Percentiles rank a stretch among this genome's conserved stretches.
phyloP scores from a whole-genome alignment of 306 rosid genomes.

The Calophaca sinica region DNA sequence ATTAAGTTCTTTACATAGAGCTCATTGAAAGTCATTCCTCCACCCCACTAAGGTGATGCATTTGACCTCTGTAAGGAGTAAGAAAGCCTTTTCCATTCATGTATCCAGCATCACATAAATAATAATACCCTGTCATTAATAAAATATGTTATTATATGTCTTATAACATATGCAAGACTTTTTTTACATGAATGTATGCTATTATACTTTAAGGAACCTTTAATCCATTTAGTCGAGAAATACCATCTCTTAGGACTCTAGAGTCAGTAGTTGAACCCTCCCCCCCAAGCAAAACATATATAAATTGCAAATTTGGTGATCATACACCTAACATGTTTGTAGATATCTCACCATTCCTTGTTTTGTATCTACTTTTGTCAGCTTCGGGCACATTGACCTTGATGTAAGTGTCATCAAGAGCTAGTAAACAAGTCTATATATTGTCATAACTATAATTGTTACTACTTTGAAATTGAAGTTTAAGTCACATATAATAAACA shows the following conservation, averaged over 20 bases:
- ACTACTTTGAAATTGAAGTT: not conserved
- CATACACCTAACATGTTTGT: slow-evolving; percentile 2
- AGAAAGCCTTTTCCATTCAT: not conserved
- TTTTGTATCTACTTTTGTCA: not conserved
- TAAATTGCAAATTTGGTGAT: not conserved
- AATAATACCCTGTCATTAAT: too few relatives aligned
- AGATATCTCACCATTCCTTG: slow-evolving; percentile 9
- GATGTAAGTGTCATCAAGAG: too few relatives aligned
- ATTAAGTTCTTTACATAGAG: not conserved
- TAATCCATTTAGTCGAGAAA: too few relatives aligned
- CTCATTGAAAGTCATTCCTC: not conserved
- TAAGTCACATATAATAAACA: not conserved
- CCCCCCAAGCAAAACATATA: not conserved
- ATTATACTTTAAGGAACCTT: too few relatives aligned
- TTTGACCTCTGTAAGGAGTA: not conserved
- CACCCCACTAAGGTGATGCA: not conserved
- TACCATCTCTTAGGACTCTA: too few relatives aligned
- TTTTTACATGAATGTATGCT: too few relatives aligned
- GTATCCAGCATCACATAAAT: not conserved
- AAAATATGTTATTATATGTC: too few relatives aligned
- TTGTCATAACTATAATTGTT: not conserved
- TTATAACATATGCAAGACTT: too few relatives aligned
- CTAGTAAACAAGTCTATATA: not conserved
- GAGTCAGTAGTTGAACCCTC: too few relatives aligned
- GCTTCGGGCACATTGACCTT: too few relatives aligned